Conservation (phyloP, 208 protist species). For the Crithidia thermophila region DNA sequence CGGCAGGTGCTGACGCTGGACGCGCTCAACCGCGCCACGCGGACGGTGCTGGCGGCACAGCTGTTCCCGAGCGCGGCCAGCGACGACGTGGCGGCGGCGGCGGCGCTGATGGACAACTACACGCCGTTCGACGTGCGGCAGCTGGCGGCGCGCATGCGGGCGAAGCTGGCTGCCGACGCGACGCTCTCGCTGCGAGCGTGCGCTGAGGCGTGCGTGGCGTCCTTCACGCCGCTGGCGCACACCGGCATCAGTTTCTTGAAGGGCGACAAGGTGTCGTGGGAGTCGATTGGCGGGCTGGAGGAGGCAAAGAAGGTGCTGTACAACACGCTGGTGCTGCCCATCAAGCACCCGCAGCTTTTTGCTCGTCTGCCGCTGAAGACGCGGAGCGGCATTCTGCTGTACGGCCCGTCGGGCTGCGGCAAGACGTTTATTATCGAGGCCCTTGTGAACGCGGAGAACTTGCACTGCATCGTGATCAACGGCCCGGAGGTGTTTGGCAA, state of each 20-base stretch:
- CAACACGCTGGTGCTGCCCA: constrained; percentile 95
- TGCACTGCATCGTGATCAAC: constrained; percentile 94
- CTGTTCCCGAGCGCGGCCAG: constrained; percentile 42
- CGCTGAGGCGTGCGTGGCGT: constrained; percentile 39
- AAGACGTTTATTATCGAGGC: constrained; percentile 91
- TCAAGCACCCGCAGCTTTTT: constrained; percentile 93
- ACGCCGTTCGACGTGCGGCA: constrained; percentile 84
- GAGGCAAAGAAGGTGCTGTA: constrained; percentile 95
- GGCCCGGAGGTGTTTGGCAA: constrained; percentile 95
- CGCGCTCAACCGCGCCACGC: constrained; percentile 57
- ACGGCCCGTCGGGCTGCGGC: constrained; percentile 92
- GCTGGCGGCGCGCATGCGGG: constrained; percentile 53
- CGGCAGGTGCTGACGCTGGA: constrained; percentile 55
- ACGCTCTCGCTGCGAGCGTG: constrained; percentile 29
- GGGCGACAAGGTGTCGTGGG: constrained; percentile 68
- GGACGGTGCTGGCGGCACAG: constrained; percentile 55
- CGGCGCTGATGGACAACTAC: constrained; percentile 86
- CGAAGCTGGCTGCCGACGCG: constrained; percentile 29
- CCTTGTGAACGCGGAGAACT: constrained; percentile 71
- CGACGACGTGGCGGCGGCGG: constrained; percentile 42
- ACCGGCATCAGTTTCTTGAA: constrained; percentile 82
- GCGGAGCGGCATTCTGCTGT: constrained; percentile 91
- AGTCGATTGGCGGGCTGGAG: constrained; percentile 90
- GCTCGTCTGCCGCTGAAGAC: constrained; percentile 88
- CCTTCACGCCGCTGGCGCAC: constrained; percentile 84